Base-by-base conservation (phyloP, 768 basidiomycete species). In the Solioccasus polychromus region DNA sequence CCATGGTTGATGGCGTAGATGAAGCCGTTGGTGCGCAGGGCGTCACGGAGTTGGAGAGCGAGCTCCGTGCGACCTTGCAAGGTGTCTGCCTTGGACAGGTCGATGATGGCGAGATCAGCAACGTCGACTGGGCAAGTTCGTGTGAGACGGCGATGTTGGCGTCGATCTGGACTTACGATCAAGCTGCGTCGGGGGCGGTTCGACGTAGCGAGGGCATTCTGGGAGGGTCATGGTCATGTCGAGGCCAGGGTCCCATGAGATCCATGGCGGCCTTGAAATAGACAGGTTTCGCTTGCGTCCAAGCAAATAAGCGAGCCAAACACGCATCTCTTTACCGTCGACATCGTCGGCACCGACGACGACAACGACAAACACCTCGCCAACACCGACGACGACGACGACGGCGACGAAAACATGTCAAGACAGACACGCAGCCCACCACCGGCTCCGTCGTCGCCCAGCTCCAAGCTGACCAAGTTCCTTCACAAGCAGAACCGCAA, bases 401-500 rank as follows among this genome's bases (percentile, higher is more conserved):
- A 40, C 36, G n/a, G n/a, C n/a, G n/a, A n/a, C n/a, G n/a, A n/a
- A n/a, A n/a, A n/a, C 17, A 80, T 79, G 79, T 71, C 76, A 49
- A 74, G 73, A 58, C 69, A 71, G 50, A 51, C 73, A 35, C 75
- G 76, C 59, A 66, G 69, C 43, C 64, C 70, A 18, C 65, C 72
- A 12, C 65, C 71, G 32, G 61, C 70, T 22, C 64, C 76, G 42
- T 62, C 72, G 39, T 68, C 76, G 35, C 71, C 77, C 22, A 59
- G 66, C 43, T 78, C 80, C 28, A 85, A 83, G 62, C 67, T 87
- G 5, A 72, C 82, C 59, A 84, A 77, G 60, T 84, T 87, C 56
- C 71, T 87, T 8, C 81, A 85, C 59, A 85, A 83, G 50, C 74
- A 78, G 57, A 60, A 64, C 25, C 74, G 83, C 35, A 79, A 73